Evolutionary conservation across 139 green algal genomes (phyloP), one percentile per base, ranked within the genome.

Genomic region (Micromonas pusilla): DNA sequence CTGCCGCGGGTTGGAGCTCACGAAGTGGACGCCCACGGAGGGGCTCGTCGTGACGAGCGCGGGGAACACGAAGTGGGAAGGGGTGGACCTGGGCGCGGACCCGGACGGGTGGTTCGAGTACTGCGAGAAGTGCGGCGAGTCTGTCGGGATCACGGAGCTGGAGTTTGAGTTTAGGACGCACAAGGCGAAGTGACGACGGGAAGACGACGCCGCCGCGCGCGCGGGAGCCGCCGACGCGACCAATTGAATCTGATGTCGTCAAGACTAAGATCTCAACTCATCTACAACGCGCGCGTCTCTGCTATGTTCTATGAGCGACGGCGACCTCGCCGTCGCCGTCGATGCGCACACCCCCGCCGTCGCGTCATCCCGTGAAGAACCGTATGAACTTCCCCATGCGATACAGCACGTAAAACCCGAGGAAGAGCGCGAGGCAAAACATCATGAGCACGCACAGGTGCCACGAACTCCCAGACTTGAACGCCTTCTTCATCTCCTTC

Each of bases 101-200:
- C 60, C 52, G 21, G 45, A 54, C 3, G 91, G 94, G 52, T 96
- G 91, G 91, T 82, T 64, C 20, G 91, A 96, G 23, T 96, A 91
- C 79, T 89, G 93, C 78, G 91, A 96, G 72, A 91, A 91, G 66
- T 73, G 82, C 0, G 83, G 83, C 3, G 83, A 89, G 32, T 81
- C 72, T 28, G 87, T 96, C 9, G 85, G 87, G 13, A 73, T 96
- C 0, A 88, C 85, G 67, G 79, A 83, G 0, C 79, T 93, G 6
- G 83, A 92, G 66, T 83, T 82, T 20, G 71, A 88, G 36, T 90
- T 92, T 53, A 52, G 28, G 5, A 66, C 30, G n/a, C 37, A 75
- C 37, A 75, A 75, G 68, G 45, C 45, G 9, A 57, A 57, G 16
- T 57, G n/a, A n/a, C n/a, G n/a, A n/a, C n/a, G n/a, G n/a, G n/a